A percentile compares a stretch with the other conserved stretches of the same genome.
These are phyloP conservation scores for Russula dissimulans DNA, from an alignment of 768 basidiomycete genomes.

Conservation along the genomic window DNA sequence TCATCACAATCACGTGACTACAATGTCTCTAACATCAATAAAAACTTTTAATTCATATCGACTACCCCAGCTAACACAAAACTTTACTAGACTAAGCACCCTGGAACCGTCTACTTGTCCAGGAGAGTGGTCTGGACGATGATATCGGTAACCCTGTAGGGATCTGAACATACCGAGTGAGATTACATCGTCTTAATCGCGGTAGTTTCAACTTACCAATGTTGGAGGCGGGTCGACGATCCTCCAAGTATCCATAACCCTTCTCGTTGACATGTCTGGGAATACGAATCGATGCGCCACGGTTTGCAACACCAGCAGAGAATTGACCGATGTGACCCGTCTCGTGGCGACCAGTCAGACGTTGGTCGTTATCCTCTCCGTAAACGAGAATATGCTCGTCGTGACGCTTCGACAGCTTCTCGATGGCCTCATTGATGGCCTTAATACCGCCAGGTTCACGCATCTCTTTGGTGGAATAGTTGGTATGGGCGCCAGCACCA, in stretches of 20 bases:
- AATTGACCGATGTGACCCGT: conserved; percentile 90
- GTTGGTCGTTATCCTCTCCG: conserved; percentile 94
- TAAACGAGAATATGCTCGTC: conserved; percentile 95
- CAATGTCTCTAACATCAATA: background rate
- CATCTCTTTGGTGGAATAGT: conserved; percentile 93
- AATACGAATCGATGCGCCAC: conserved; percentile 94
- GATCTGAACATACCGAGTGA: conserved; percentile 42
- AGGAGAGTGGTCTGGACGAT: conserved; percentile 83
- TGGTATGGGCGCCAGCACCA: conserved; percentile 97
- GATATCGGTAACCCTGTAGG: conserved; percentile 88
- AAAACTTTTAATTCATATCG: background rate
- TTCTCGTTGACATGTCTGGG: conserved; percentile 88
- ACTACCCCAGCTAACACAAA: background rate
- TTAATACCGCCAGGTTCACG: conserved; percentile 92
- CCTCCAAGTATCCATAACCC: conserved; percentile 93
- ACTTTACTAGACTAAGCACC: background rate
- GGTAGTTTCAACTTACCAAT: conserved; percentile 52
- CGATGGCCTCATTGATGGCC: conserved; percentile 84
- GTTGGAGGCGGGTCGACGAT: conserved; percentile 96
- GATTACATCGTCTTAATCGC: background rate
- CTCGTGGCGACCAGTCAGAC: conserved; percentile 95
- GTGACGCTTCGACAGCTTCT: conserved; percentile 86
- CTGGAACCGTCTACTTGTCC: conserved; percentile 35
- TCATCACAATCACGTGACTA: background rate
- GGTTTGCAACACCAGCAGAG: conserved; percentile 93